Conservation (phyloP, 192 early-diverging fungal genomes). For the Backusella morwellensis region DNA sequence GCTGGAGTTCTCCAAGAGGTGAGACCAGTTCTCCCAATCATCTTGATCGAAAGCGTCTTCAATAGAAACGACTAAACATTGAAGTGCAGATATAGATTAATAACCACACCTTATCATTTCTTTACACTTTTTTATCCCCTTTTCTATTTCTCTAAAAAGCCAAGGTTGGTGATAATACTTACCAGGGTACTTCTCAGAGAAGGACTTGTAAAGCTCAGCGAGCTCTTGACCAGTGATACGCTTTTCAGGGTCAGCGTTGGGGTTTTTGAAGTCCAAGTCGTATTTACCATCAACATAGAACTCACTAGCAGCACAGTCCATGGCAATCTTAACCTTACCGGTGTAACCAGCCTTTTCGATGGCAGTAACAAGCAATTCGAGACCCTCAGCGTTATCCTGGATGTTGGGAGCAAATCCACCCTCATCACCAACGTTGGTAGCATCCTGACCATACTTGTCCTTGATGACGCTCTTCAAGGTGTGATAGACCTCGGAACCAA, state of each 20-base stretch:
- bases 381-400: constrained; percentile 94
- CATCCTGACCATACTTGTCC: constrained; percentile 98
- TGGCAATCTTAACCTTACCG: constrained; percentile 94
- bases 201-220: constrained; percentile 80
- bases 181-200: constrained; percentile 79
- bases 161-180: constrained; percentile 16
- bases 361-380: constrained; percentile 85
- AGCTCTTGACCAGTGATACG: constrained; percentile 76
- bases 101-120: neutral
- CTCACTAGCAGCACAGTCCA: constrained; percentile 98
- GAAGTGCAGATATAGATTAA: neutral
- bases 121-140: neutral
- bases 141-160: neutral
- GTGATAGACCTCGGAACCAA: constrained; percentile 98
- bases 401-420: constrained; percentile 99
- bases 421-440: constrained; percentile 99
- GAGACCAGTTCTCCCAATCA: constrained; percentile 91
- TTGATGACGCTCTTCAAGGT: constrained; percentile 95
- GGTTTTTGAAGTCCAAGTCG: constrained; percentile 98
- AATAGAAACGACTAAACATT: constrained; percentile 73
- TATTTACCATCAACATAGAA: constrained; percentile 98
- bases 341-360: constrained; percentile 96
- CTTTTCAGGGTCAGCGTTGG: constrained; percentile 74
- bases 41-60: constrained; percentile 99
- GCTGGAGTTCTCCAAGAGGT: constrained; percentile 55